These are phyloP conservation scores for Amphicarpaea edgeworthii DNA, from an alignment of 306 rosid genomes.

Conservation along the genomic window DNA sequence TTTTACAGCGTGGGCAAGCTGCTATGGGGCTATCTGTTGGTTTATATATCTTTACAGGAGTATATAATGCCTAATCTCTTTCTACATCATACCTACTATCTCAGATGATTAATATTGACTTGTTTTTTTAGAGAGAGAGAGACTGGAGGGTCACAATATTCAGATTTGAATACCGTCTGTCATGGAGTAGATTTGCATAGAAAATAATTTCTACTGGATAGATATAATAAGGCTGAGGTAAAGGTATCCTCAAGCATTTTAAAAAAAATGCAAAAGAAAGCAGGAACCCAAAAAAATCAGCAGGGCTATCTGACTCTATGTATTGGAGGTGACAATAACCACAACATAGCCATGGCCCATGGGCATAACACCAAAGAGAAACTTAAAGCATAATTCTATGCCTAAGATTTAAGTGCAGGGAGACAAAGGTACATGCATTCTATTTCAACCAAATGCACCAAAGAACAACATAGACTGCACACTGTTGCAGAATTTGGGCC, in stretches of 20 bases:
- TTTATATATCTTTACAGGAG: neutral
- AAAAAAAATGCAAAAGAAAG: neutral
- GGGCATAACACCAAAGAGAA: constrained; percentile 3
- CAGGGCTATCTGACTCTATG: constrained; percentile 8
- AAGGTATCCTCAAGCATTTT: constrained; percentile 8
- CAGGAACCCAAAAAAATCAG: neutral
- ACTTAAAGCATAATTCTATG: neutral
- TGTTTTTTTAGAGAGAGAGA: neutral
- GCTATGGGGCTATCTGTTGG: neutral
- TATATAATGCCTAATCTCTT: neutral
- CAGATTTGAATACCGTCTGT: neutral
- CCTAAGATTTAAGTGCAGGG: constrained; percentile 7
- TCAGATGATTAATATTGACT: constrained; percentile 25
- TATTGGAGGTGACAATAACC: neutral
- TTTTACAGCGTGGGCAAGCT: neutral
- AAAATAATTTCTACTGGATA: neutral
- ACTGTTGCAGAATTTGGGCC: neutral
- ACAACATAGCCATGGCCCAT: neutral
- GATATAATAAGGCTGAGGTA: neutral
- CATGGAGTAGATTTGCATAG: neutral
- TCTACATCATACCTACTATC: neutral
- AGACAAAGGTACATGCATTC: constrained; percentile 4
- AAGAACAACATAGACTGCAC: constrained; percentile 31
- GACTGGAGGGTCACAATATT: neutral
- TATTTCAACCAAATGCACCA: constrained; percentile 18